Evolutionary conservation across 1,284 basidiomycete genomes (phyloP), one percentile per base, ranked within the genome.

Genomic region (Earliella scabrosa): DNA sequence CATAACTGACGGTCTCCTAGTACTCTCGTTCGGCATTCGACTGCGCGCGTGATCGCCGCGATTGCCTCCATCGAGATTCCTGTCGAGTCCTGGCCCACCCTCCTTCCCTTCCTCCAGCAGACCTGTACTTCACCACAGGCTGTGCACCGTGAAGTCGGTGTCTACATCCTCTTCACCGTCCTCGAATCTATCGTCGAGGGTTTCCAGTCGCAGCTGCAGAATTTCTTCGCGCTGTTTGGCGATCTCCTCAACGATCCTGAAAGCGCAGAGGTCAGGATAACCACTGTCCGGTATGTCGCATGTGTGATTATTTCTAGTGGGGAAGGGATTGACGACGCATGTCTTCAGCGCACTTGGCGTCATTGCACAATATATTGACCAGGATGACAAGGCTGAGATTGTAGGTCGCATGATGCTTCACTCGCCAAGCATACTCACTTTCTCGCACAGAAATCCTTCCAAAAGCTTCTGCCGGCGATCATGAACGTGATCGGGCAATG

Each of bases 21-120:
- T 63, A 85, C 92, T 59, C 86, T 95, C 55, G 93, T 95, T 61
- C 92, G 93, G 59, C 93, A 95, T 72, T 89, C 94, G 13, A 86
- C 92, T 52, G 93, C 96, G 26, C 93, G 97, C 52, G 92, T 97
- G 58, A 87, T 99, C 61, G 93, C 96, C 46, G 92, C 95, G 58
- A 93, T 99, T 74, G 97, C 97, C 35, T 84, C 88, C 61, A 85
- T 94, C 68, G 97, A 99, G 73, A 83, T 98, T 57, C 87, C 92
- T 24, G 73, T 83, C 54, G 85, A 88, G 59, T 84, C 87, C 61
- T 99, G 97, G 97, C 84, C 89, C 3, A 82, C 88, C 56, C 89
- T 99, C 45, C 83, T 99, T 32, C 93, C 93, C 4, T 96, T 93
- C 80, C 85, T 99, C 53, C 85, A 92, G 68, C 81, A 88, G 63